Percentiles rank a stretch among this genome's conserved stretches.
Conservation (phyloP, 73 alveolate genomes). For the Breviolum minutum region DNA sequence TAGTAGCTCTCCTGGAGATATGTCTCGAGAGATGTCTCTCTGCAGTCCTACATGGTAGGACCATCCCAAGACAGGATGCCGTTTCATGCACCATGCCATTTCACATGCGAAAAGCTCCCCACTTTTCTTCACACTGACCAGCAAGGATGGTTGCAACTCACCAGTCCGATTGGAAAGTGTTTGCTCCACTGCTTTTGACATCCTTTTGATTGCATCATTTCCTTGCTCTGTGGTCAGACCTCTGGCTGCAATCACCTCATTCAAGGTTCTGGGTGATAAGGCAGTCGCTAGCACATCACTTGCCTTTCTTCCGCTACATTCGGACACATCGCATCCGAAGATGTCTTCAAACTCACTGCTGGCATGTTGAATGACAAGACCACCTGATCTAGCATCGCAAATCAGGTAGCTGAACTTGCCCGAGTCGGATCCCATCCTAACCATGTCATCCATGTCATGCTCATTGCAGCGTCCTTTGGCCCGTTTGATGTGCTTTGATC, state of each 20-base stretch:
- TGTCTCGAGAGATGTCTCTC: background rate
- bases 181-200: conserved; percentile 5
- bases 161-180: background rate
- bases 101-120: conserved; percentile 9
- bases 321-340: conserved; percentile 9
- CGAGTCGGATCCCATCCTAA: background rate
- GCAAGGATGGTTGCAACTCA: background rate
- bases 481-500: background rate
- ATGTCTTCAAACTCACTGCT: conserved; percentile 4
- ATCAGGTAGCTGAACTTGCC: conserved; percentile 33
- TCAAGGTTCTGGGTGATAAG: background rate
- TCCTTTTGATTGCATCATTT: background rate
- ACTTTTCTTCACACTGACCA: background rate
- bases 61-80: conserved; percentile 46
- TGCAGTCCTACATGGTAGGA: conserved; percentile 13
- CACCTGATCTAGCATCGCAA: conserved; percentile 54
- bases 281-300: background rate
- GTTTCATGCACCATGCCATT: background rate
- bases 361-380: background rate
- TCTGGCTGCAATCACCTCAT: background rate
- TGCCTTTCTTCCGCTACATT: background rate
- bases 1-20: background rate
- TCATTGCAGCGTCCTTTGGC: background rate
- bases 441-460: background rate
- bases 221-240: conserved; percentile 35